Conservation (phyloP, 345 rosid species). For the Eucalyptus curtisii region DNA sequence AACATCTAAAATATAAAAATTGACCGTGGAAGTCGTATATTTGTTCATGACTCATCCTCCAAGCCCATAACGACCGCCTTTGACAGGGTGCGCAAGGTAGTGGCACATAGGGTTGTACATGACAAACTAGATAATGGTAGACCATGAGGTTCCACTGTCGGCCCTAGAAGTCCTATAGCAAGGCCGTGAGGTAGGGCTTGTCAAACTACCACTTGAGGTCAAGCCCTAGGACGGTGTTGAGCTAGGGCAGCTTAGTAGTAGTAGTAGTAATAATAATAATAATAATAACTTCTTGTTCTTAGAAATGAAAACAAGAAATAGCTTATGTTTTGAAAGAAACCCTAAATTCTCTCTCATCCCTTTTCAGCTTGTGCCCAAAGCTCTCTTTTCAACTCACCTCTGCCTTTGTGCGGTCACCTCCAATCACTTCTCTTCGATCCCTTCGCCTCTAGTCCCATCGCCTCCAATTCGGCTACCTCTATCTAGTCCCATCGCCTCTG, state of each 20-base stretch:
- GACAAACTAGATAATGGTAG: slow-evolving; percentile 27
- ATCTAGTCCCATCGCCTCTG: too few relatives aligned
- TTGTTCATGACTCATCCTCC: background rate
- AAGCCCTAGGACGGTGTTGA: slow-evolving; percentile 7
- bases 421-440: rapidly evolving
- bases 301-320: too few relatives aligned
- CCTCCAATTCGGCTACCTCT: too few relatives aligned
- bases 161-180: slow-evolving; percentile 72
- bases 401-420: rapidly evolving
- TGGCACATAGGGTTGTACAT: slow-evolving; percentile 28
- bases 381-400: too few relatives aligned
- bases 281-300: too few relatives aligned
- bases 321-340: too few relatives aligned
- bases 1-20: too few relatives aligned
- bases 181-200: slow-evolving; percentile 48
- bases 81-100: rapidly evolving
- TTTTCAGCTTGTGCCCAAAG: too few relatives aligned
- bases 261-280: too few relatives aligned
- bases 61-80: background rate
- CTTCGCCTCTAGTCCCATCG: rapidly evolving
- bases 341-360: too few relatives aligned
- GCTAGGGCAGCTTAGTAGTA: too few relatives aligned
- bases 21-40: background rate
- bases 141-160: slow-evolving; percentile 61
- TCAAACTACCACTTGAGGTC: slow-evolving; percentile 52